A percentile compares a stretch with the other conserved stretches of the same genome.
phyloP scores from a whole-genome alignment of 192 early-diverging fungal genomes.

The Thoreauomyces humboldtii region DNA sequence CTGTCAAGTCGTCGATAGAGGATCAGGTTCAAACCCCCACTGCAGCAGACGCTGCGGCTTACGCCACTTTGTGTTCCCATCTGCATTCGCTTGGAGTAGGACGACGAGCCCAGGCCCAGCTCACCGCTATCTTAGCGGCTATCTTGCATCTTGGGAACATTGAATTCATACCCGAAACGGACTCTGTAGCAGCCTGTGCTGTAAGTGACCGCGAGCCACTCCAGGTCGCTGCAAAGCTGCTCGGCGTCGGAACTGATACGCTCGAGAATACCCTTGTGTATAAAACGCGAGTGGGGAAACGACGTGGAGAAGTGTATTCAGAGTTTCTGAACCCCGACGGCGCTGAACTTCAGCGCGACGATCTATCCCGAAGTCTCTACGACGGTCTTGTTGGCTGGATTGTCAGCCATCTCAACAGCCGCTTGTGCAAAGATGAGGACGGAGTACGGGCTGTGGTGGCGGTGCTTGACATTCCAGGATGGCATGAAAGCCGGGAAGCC shows the following conservation, averaged over 20 bases:
- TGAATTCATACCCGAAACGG: conserved; percentile 56
- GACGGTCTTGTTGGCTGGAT: conserved; percentile 72
- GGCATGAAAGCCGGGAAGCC: not conserved
- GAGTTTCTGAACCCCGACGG: conserved; percentile 75
- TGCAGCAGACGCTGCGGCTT: conserved; percentile 9
- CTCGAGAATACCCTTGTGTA: conserved; percentile 67
- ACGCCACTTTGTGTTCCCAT: conserved; percentile 13
- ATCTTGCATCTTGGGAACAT: conserved; percentile 87
- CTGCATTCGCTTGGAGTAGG: conserved; percentile 36
- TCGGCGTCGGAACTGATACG: conserved; percentile 65
- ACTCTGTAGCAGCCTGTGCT: conserved; percentile 55
- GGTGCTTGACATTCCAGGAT: conserved; percentile 70
- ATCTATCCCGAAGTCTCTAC: conserved; percentile 71
- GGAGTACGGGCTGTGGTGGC: conserved; percentile 77
- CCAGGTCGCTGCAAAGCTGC: conserved; percentile 65
- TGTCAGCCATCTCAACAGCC: conserved; percentile 75
- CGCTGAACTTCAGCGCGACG: conserved; percentile 74
- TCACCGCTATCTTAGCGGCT: conserved; percentile 74
- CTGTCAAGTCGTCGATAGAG: not conserved
- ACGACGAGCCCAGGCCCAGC: conserved; percentile 54
- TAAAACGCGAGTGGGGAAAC: conserved; percentile 64
- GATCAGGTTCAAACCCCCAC: conserved; percentile 3
- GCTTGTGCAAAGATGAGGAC: conserved; percentile 67
- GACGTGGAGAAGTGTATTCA: conserved; percentile 67
- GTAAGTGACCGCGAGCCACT: conserved; percentile 65